Evolutionary conservation across 1,284 basidiomycete species (phyloP).

Genomic region (Naganishia cerealis): DNA sequence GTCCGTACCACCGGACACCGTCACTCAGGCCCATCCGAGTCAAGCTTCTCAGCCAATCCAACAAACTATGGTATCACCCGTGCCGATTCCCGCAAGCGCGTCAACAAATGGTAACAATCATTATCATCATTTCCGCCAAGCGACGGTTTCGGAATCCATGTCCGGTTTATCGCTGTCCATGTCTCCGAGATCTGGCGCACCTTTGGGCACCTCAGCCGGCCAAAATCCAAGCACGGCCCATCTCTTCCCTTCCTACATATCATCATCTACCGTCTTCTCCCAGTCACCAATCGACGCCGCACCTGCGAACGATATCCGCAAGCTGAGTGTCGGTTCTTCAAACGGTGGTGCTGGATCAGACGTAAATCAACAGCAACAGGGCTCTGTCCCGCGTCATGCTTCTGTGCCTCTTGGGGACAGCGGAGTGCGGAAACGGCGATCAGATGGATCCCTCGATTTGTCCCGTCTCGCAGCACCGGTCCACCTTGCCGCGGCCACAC

Average conservation of each 20-base stretch:
- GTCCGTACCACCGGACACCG: neutral
- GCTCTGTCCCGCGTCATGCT: neutral
- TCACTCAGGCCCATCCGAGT: too few relatives aligned
- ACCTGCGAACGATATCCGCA: neutral
- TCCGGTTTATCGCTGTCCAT: slow-evolving; percentile 9
- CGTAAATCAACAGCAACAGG: neutral
- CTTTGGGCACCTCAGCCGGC: neutral
- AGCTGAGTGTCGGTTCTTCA: neutral
- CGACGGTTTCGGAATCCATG: slow-evolving; percentile 3
- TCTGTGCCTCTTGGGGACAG: neutral
- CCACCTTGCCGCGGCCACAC: neutral
- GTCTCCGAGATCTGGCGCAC: neutral
- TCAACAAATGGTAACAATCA: neutral
- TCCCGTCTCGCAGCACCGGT: neutral
- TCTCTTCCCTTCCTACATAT: slow-evolving; percentile 4
- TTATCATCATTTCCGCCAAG: neutral
- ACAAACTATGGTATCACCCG: neutral
- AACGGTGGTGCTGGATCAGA: neutral
- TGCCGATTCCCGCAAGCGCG: slow-evolving; percentile 1
- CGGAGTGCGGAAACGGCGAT: neutral
- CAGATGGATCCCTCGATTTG: neutral
- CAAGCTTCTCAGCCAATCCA: neutral
- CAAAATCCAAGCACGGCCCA: neutral
- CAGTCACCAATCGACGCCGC: neutral
- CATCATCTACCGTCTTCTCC: neutral